Evolutionary conservation across 768 basidiomycete genomes (phyloP).

Genomic region (Favolaschia claudopus): DNA sequence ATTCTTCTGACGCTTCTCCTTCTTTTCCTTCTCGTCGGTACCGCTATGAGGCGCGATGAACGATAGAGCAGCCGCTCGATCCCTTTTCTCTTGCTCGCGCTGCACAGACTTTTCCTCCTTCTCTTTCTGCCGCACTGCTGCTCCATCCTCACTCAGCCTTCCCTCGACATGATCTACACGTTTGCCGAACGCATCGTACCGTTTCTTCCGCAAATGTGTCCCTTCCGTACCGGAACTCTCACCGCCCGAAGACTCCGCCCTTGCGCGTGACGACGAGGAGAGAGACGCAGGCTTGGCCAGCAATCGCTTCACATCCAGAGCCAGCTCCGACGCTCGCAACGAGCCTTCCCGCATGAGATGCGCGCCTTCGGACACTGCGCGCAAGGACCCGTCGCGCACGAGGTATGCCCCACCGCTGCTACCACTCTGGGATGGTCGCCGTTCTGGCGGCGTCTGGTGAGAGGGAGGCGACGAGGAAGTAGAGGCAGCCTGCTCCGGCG

Average conservation of each 20-base stretch:
- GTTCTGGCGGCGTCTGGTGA: background rate
- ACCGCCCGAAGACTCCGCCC: conserved; percentile 14
- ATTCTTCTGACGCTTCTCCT: conserved; percentile 37
- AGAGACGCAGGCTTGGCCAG: conserved; percentile 20
- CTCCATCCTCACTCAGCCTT: too few relatives aligned
- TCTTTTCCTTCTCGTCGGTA: conserved; percentile 32
- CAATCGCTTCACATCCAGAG: conserved; percentile 24
- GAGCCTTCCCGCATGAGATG: conserved; percentile 13
- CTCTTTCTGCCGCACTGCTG: background rate
- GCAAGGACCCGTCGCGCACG: conserved; percentile 12
- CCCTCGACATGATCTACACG: conserved; percentile 14
- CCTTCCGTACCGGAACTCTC: background rate
- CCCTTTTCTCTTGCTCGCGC: conserved; percentile 32
- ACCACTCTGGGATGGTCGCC: background rate
- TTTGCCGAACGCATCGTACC: conserved; percentile 8
- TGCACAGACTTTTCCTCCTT: conserved; percentile 13
- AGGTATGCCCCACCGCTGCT: background rate
- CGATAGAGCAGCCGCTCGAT: conserved; percentile 27
- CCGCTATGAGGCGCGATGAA: conserved; percentile 6
- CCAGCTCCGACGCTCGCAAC: conserved; percentile 21
- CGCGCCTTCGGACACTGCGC: background rate
- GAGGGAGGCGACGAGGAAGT: background rate
- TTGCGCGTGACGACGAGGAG: background rate
- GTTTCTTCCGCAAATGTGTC: conserved; percentile 2
- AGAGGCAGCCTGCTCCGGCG: conserved; percentile 11